Base-by-base conservation (phyloP, 768 basidiomycete species). In the Tylopilus intermedius region DNA sequence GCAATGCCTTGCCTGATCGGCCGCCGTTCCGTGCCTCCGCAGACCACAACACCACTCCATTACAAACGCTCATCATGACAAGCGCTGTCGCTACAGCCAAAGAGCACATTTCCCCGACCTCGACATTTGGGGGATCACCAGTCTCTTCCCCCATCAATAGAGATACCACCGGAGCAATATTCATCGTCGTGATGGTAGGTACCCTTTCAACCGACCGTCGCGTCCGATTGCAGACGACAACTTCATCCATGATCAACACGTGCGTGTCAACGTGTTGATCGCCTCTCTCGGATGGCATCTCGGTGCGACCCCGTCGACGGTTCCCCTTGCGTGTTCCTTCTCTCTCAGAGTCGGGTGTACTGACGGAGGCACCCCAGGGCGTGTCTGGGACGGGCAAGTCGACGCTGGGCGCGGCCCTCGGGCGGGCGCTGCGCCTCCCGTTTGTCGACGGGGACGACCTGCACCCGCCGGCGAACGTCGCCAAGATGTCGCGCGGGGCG, bases 401-500 rank as follows among this genome's bases (percentile, higher is more conserved):
- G 27, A 88, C 85, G 21, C 74, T 93, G 1, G 90, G 86, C 0
- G 58, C 56, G 5, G 81, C 79, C 7, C 72, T 94, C n/a, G 79
- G 88, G 7, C 60, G 71, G 37, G 72, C 74, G 26, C 74, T 91
- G 45, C 68, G 67, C n/a, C 57, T 91, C 54, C 85, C 91, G 1
- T 95, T 88, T 71, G 72, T 92, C 54, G 94, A 97, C 62, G 94
- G 88, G 27, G 94, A 96, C 66, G 84, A 88, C 56, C 76, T 96
- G 27, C 94, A 97, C 65, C 88, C 94, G 0, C 62, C 74, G 22
- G 68, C 79, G 11, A 95, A 95, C 68, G 79, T 95, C 39, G 84
- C 80, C 27, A 98, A 97, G 78, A 96, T 97, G 94, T 71, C 82
- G 5, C 64, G 71, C 1, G 92, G 92, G 0, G 69, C 74, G 22